Percentiles rank a stretch among this genome's conserved stretches.
phyloP scores from a whole-genome alignment of 805 yeast species.

The Priceomyces melissophilus region DNA sequence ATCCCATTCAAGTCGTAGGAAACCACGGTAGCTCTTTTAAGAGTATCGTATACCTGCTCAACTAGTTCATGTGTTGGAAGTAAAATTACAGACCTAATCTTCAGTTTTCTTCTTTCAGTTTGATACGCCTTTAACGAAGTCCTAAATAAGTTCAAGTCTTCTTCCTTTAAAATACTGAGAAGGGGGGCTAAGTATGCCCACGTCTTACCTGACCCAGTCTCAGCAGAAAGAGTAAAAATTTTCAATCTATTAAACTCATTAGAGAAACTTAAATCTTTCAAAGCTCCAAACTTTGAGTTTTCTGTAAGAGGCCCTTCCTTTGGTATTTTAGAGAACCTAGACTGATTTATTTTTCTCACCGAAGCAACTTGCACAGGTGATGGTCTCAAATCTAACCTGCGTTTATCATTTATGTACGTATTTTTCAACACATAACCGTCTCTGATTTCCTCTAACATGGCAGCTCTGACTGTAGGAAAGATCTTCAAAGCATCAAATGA shows the following conservation, averaged over 20 bases:
- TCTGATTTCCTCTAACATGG: conserved; percentile 53
- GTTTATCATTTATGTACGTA: conserved; percentile 29
- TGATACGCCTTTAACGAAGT: conserved; percentile 15
- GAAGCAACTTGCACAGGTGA: conserved; percentile 84
- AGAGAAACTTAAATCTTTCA: conserved; percentile 22
- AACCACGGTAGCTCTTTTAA: conserved; percentile 26
- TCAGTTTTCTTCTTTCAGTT: conserved; percentile 23
- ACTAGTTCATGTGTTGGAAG: conserved; percentile 90
- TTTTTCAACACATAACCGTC: conserved; percentile 29
- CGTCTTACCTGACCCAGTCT: conserved; percentile 96
- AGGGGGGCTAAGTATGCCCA: conserved; percentile 85
- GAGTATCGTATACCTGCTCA: conserved; percentile 62
- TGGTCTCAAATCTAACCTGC: conserved; percentile 44
- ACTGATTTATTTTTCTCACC: conserved; percentile 50
- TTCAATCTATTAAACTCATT: conserved; percentile 40
- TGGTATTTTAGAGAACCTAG: conserved; percentile 28
- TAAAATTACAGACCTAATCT: conserved; percentile 67
- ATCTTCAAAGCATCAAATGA: conserved; percentile 67
- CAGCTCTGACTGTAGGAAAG: conserved; percentile 61
- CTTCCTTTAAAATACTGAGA: conserved; percentile 62
- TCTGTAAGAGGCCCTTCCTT: conserved; percentile 17
- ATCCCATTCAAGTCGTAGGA: conserved; percentile 17
- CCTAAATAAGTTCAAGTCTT: conserved; percentile 34
- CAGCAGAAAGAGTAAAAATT: conserved; percentile 84
- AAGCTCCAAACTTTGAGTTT: conserved; percentile 17